These are phyloP conservation scores for Termitomyces sp. DNA, from an alignment of 768 basidiomycete genomes.

Conservation along the genomic window DNA sequence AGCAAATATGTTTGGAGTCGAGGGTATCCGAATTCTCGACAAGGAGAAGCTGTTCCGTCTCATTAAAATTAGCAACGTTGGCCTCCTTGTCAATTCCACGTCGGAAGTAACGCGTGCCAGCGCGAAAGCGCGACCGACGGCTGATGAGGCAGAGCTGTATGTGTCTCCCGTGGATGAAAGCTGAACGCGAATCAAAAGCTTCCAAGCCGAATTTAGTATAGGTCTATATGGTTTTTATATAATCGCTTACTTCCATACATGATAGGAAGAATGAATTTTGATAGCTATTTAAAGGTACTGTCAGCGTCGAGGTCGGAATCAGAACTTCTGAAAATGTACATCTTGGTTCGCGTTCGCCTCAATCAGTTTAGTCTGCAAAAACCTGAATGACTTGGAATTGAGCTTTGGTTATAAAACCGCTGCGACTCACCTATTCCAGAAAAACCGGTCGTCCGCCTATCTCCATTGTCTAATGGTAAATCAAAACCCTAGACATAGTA, in stretches of 20 bases:
- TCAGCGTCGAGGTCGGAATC: constrained; percentile 1
- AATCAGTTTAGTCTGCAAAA: constrained; percentile 33
- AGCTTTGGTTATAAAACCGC: neutral
- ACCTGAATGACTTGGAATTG: constrained; percentile 22
- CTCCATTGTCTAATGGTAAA: neutral
- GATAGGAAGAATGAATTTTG: constrained; percentile 85
- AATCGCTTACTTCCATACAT: constrained; percentile 85
- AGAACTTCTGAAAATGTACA: constrained; percentile 36
- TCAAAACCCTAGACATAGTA: neutral
- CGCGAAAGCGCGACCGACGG: constrained; percentile 88
- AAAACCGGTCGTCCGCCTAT: constrained; percentile 93
- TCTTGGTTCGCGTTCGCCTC: constrained; percentile 50
- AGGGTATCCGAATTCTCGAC: constrained; percentile 53
- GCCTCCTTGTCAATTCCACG: constrained; percentile 88
- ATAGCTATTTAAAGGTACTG: constrained; percentile 48
- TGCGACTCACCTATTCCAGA: constrained; percentile 84
- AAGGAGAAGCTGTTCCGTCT: constrained; percentile 91
- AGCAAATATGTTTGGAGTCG: constrained; percentile 32
- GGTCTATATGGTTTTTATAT: neutral
- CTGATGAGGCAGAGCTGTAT: constrained; percentile 87
- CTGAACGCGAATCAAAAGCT: constrained; percentile 85
- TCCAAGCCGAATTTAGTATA: constrained; percentile 6
- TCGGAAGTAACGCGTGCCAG: constrained; percentile 96
- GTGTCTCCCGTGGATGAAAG: constrained; percentile 70
- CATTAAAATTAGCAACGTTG: constrained; percentile 95